phyloP scores from a whole-genome alignment of 2,329 filamentous ascomycete genomes.

The Ophiostoma fasciatum region DNA sequence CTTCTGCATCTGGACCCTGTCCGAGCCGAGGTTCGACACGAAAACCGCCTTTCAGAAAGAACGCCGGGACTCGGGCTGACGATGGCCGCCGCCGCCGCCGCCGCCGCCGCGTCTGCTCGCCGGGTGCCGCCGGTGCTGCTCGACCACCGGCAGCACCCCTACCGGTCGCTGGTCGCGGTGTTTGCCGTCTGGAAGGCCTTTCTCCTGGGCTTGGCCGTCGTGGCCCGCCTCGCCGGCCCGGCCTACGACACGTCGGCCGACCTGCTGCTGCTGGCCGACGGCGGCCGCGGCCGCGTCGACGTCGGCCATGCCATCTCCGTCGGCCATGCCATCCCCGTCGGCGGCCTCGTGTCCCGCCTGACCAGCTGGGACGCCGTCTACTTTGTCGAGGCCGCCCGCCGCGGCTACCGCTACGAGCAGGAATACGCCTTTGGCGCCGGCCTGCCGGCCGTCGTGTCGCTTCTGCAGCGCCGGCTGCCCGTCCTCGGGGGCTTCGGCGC shows the following conservation, averaged over 20 bases:
- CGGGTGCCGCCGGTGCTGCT: background rate
- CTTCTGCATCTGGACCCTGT: too few species aligned
- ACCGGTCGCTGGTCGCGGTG: constrained; percentile 4
- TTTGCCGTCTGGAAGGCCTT: constrained; percentile 54
- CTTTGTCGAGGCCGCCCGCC: constrained; percentile 46
- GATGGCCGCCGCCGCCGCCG: background rate
- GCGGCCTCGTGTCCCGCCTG: constrained; percentile 36
- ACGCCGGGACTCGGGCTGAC: too few species aligned
- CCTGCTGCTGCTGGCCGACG: constrained; percentile 20
- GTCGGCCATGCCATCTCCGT: constrained; percentile 8
- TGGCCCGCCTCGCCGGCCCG: constrained; percentile 33
- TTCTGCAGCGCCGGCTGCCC: too few species aligned
- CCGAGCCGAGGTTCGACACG: too few species aligned
- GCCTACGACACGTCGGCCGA: constrained; percentile 64
- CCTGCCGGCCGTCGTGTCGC: constrained; percentile 23
- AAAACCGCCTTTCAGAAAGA: too few species aligned
- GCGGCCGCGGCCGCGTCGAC: constrained; percentile 17
- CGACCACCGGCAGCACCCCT: constrained; percentile 3
- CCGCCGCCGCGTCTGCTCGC: background rate
- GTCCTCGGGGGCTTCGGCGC: too few species aligned
- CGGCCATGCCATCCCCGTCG: constrained; percentile 9
- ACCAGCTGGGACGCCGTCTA: constrained; percentile 75
- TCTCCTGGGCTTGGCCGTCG: constrained; percentile 45
- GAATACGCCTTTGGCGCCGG: constrained; percentile 65
- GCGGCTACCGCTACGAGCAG: constrained; percentile 61